A percentile compares a stretch with the other conserved stretches of the same genome.
phyloP scores from a whole-genome alignment of 2,329 filamentous ascomycete genomes.

The Aspergillus fumigatus region DNA sequence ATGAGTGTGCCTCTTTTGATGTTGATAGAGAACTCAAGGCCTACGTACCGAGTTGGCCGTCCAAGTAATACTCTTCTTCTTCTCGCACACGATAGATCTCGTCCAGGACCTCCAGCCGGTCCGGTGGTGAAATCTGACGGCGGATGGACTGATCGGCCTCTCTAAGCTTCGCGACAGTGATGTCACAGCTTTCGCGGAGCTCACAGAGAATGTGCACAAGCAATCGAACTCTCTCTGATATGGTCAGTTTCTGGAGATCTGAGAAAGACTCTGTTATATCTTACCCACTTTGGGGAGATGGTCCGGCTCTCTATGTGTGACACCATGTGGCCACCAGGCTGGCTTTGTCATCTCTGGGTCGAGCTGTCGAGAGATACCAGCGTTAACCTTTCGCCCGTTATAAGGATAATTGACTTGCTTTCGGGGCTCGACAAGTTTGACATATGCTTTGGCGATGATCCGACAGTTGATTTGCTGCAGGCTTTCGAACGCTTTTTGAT shows the following conservation, averaged over 20 bases:
- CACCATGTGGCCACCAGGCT: constrained; percentile 31
- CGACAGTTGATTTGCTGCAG: constrained; percentile 35
- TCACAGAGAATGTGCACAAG: constrained; percentile 34
- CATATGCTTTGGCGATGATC: constrained; percentile 31
- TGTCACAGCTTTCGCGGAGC: constrained; percentile 28
- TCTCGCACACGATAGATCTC: constrained; percentile 33
- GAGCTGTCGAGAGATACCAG: constrained; percentile 26
- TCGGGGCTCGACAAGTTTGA: constrained; percentile 34
- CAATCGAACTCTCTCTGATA: constrained; percentile 24
- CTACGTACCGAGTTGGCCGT: constrained; percentile 26
- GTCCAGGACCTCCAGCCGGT: constrained; percentile 28
- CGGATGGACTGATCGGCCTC: constrained; percentile 33
- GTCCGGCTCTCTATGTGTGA: constrained; percentile 31
- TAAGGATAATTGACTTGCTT: constrained; percentile 36
- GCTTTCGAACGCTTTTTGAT: constrained; percentile 30
- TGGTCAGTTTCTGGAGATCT: constrained; percentile 2
- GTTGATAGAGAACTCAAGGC: not conserved
- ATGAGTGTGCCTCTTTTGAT: not conserved
- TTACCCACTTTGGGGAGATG: constrained; percentile 30
- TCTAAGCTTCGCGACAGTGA: constrained; percentile 29
- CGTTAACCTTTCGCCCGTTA: constrained; percentile 29
- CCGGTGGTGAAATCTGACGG: constrained; percentile 26
- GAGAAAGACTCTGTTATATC: not conserved
- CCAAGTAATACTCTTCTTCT: constrained; percentile 28
- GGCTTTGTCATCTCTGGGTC: constrained; percentile 33